Base-by-base conservation (phyloP, 192 early-diverging fungal genomes). In the Geranomyces michiganensis region DNA sequence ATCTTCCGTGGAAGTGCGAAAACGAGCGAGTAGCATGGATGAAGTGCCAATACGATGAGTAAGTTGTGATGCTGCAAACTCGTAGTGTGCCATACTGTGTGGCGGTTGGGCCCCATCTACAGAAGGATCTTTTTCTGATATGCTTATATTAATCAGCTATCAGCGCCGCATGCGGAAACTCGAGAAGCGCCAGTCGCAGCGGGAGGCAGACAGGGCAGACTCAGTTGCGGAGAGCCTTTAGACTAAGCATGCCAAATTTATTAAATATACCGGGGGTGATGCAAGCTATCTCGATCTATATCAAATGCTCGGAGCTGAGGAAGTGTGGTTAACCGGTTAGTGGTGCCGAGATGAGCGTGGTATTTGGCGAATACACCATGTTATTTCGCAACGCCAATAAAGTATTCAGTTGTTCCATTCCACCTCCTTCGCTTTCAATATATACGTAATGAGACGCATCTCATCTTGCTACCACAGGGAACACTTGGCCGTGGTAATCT, bases 21-120 rank as follows among this genome's bases (percentile, higher is more conserved):
- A 82, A 90, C 56, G 93, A 96, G 79, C 80, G 91, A 62, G 90
- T 95, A 53, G 82, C 83, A 56, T 98, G 93, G 78, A 91, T 93
- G 77, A 94, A 97, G 75, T 98, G 96, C 81, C 92, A 95, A 86
- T 97, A 96, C 80, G 92, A 95, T 67, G 96, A 98, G 85, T 84
- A 65, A 36, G 74, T 73, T 65, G 9, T 33, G 46, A 47, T 47
- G 46, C n/a, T n/a, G n/a, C n/a, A n/a, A n/a, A n/a, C 36, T 26
- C 8, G 8, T 26, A 30, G 59, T 36, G 24, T 19, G n/a, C 15
- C 51, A 53, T 15, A 8, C 24, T 53, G 51, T 53, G 7, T 24
- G 24, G 3, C 19, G n/a, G 3, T 24, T n/a, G 6, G 51, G n/a
- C n/a, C 4, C n/a, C n/a, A n/a, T n/a, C n/a, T n/a, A n/a, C n/a